These are phyloP conservation scores for Neonectria neomacrospora DNA, from an alignment of 2,329 filamentous ascomycete genomes.

Conservation along the genomic window DNA sequence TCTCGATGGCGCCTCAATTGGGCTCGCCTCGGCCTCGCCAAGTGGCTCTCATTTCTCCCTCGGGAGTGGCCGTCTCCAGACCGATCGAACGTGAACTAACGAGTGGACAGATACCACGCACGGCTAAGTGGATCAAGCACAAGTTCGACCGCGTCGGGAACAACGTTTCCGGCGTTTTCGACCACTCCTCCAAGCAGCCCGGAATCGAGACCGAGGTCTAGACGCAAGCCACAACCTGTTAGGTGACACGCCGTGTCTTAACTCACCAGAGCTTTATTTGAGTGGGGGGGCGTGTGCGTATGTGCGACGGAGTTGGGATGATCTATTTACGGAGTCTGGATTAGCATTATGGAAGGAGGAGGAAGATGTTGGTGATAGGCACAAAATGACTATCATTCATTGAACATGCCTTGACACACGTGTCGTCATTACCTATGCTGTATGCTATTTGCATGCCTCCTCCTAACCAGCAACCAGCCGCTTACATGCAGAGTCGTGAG, in stretches of 20 bases:
- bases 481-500: constrained; percentile 21
- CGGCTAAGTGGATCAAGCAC: constrained; percentile 62
- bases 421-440: constrained; percentile 27
- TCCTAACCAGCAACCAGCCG: neutral
- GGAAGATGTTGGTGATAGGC: neutral
- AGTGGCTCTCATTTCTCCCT: neutral
- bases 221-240: constrained; percentile 38
- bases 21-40: constrained; percentile 13
- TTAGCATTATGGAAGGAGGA: neutral
- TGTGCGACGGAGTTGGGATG: neutral
- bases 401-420: constrained; percentile 27
- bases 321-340: constrained; percentile 5
- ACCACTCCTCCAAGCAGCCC: constrained; percentile 66
- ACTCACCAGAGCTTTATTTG: neutral
- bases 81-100: constrained; percentile 24
- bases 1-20: constrained; percentile 19
- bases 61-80: constrained; percentile 10
- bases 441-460: constrained; percentile 5
- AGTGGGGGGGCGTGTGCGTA: constrained; percentile 1
- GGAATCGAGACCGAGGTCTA: constrained; percentile 78
- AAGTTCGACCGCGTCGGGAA: constrained; percentile 68
- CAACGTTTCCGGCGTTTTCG: constrained; percentile 66
- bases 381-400: constrained; percentile 38
- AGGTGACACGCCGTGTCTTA: constrained; percentile 9
- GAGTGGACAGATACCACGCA: constrained; percentile 51